Conservation (phyloP, 1,284 basidiomycete genomes). For the Pyrrhoderma lamaoense region DNA sequence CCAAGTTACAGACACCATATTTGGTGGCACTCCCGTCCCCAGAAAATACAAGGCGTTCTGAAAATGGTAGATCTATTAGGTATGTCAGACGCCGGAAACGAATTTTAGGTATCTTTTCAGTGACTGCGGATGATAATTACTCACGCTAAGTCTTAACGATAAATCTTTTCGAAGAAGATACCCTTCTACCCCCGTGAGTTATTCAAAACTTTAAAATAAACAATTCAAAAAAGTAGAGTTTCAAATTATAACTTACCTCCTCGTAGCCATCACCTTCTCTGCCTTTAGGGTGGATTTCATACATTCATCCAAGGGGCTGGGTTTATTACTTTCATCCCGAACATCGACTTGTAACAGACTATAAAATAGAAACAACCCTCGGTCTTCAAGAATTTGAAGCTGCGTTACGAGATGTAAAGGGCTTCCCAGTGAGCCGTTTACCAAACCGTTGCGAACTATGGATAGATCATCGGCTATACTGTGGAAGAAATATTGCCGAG, state of each 20-base stretch:
- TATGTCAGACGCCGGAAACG: no score
- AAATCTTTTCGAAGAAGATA: no score
- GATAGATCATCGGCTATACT: constrained; percentile 13
- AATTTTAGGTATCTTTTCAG: no score
- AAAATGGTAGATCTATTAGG: no score
- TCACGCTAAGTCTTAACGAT: no score
- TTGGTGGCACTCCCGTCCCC: constrained; percentile 1
- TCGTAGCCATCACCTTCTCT: constrained; percentile 3
- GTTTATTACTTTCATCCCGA: constrained; percentile 17
- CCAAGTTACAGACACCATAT: constrained; percentile 12
- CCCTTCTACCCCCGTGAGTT: no score
- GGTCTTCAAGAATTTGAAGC: constrained; percentile 14
- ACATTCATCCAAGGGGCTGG: constrained; percentile 18
- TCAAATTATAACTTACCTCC: no score
- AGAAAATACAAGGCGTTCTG: no score
- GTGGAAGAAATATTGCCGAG: constrained; percentile 8
- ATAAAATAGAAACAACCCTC: constrained; percentile 13
- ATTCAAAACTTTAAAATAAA: no score
- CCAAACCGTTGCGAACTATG: constrained; percentile 16
- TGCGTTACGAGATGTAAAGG: constrained; percentile 13
- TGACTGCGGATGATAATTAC: no score
- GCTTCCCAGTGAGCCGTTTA: constrained; percentile 8
- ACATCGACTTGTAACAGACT: constrained; percentile 16
- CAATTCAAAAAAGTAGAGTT: no score
- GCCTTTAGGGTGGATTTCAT: constrained; percentile 13